phyloP scores from a whole-genome alignment of 1,284 basidiomycete genomes.

The Leccinum insolens region DNA sequence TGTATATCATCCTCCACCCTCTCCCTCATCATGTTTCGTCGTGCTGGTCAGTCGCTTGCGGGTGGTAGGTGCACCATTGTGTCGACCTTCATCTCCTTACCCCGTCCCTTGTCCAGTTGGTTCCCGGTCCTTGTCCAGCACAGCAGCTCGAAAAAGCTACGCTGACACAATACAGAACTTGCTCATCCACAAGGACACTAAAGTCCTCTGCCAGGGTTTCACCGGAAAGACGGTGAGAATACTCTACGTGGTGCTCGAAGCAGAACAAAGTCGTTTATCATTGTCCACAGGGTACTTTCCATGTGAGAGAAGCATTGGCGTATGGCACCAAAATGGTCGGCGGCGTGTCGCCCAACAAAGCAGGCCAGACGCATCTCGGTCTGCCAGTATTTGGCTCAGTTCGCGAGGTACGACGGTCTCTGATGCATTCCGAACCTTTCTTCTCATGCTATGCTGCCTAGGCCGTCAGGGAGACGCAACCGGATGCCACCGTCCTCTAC shows the following conservation, averaged over 20 bases:
- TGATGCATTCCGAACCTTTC: not conserved
- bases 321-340: conserved; percentile 98
- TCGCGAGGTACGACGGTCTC: conserved; percentile 66
- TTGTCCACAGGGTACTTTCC: conserved; percentile 86
- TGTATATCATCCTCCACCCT: conserved; percentile 9
- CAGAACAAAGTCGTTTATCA: conserved; percentile 11
- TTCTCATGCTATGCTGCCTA: conserved; percentile 34
- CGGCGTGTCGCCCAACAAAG: conserved; percentile 97
- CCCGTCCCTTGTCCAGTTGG: conserved; percentile 45
- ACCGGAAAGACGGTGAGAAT: conserved; percentile 93
- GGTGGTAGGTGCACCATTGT: conserved; percentile 43
- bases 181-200: conserved; percentile 93
- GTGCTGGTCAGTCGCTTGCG: conserved; percentile 58
- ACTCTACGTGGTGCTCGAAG: not conserved
- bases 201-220: conserved; percentile 91
- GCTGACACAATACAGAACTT: conserved; percentile 92
- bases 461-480: conserved; percentile 83
- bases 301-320: conserved; percentile 90
- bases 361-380: conserved; percentile 93
- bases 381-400: conserved; percentile 95
- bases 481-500: conserved; percentile 94
- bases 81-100: conserved; percentile 1
- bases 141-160: conserved; percentile 73
- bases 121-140: conserved; percentile 80
- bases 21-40: conserved; percentile 51